phyloP scores from a whole-genome alignment of 345 rosid genomes.

The Hibiscus tridactylites region DNA sequence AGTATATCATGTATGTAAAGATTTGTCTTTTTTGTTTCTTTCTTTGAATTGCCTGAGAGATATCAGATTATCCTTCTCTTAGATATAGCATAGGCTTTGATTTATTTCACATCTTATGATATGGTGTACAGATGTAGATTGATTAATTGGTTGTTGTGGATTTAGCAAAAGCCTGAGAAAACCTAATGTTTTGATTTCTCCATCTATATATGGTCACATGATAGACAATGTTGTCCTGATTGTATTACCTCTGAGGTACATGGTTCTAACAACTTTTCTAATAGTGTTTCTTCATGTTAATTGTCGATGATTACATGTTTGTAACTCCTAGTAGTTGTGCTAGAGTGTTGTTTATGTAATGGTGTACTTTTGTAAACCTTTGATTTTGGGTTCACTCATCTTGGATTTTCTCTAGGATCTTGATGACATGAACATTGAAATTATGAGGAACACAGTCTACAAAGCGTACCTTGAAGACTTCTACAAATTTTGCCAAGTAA shows the following conservation, averaged over 20 bases:
- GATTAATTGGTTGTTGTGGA: background rate
- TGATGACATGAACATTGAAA: constrained; percentile 98
- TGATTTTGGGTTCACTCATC: background rate
- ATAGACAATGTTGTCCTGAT: constrained; percentile 98
- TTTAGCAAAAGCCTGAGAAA: background rate
- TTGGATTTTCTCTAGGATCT: constrained; percentile 47
- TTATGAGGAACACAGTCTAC: constrained; percentile 93
- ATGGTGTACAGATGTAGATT: background rate
- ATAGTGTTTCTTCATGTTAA: background rate
- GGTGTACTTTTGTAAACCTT: background rate
- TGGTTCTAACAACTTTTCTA: background rate
- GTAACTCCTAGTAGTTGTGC: background rate
- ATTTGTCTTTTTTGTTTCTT: constrained; percentile 23
- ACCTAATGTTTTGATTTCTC: constrained; percentile 9
- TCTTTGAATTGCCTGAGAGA: background rate
- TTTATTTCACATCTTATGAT: background rate
- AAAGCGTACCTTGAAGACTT: constrained; percentile 97
- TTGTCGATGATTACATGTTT: background rate
- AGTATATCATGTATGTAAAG: constrained; percentile 75
- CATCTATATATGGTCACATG: constrained; percentile 91
- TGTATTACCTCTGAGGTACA: constrained; percentile 91
- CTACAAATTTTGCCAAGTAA: constrained; percentile 91
- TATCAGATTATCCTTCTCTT: background rate
- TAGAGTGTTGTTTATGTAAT: background rate
- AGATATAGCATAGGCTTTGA: background rate